Evolutionary conservation across 2,329 filamentous ascomycete genomes (phyloP), one percentile per base, ranked within the genome.

Genomic region (Biscogniauxia mediterranea): DNA sequence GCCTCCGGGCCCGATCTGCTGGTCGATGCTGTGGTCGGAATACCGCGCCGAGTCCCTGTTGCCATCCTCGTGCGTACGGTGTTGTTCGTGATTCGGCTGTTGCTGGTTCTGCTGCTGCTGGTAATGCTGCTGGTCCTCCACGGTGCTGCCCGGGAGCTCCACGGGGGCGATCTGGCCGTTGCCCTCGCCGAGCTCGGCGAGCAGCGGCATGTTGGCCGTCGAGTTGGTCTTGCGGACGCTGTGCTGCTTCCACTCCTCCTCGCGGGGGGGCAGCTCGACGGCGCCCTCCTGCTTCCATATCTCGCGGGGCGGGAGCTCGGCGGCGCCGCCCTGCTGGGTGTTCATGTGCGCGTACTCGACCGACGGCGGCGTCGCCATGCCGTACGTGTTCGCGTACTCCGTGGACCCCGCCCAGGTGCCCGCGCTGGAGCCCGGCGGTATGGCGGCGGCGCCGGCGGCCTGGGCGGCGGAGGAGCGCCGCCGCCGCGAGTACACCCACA

Each of bases 401-500:
- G 51, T 52, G 7, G 13, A n/a, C 51, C 7, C 28, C 11, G 50
- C 11, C n/a, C 32, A 26, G 26, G 8, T 2, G 5, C 32, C 25
- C 15, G 20, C 25, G 8, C 20, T 25, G 25, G 19, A 19, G 28
- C 49, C 54, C 52, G n/a, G 26, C 32, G n/a, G 32, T 2, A 23
- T 26, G 15, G 25, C 46, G 15, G 17, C 32, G 42, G 54, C 56
- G 42, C 52, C 68, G 62, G 9, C 68, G 62, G 9, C 42, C 60
- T 15, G 57, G 54, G 1, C 65, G 20, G 2, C 62, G 52, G 5
- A 70, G 52, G 5, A 70, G 55, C 13, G 65, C 61, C 64, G 65
- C 20, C 66, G 64, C 5, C 65, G 66, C 55, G 67, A 67, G 63
- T 73, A 73, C 19, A 61, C 52, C 64, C 66, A 72, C 46, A 74